Base-by-base conservation (phyloP, 2,329 filamentous ascomycete species). In the Aspergillus sp. region DNA sequence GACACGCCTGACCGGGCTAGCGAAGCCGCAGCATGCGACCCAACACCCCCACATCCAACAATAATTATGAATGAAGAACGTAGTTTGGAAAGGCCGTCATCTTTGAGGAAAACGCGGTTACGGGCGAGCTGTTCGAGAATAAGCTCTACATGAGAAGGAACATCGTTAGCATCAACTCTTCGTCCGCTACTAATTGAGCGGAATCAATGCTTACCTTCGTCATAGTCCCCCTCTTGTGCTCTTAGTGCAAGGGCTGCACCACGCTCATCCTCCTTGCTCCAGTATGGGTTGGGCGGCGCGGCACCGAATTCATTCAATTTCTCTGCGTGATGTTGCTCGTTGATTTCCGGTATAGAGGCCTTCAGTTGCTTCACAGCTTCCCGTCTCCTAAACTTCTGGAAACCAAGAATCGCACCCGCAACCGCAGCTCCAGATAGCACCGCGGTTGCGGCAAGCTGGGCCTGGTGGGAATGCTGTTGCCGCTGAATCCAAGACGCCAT, bases 61-160 rank as follows among this genome's bases (percentile, higher is more conserved):
- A 99, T 85, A 40, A 98, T 83, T 47, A 99, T 85, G 68, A 96
- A 96, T 1, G 93, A 85, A 47, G 83, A 81, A 12, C 93, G 89
- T 30, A 99, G 83, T 70, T 89, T 91, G 15, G 82, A 79, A 11
- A 99, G 83, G 0, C 95, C 95, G 7, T 87, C 87, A 30, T 93
- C 87, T 13, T 85, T 91, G 11, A 99, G 85, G 71, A 99, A 99
- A 30, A 95, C 92, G 54, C 90, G 86, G 73, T 97, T 98, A 50
- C 95, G 88, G 2, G 93, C 93, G 12, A 99, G 84, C 74, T 99
- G 95, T 77, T 99, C 95, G 47, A 96, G 83, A 57, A 98, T 93
- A 44, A 99, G 83, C 67, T 95, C 93, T 86, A 62, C 41, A 20
- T 22, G 41, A 30, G 12, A 6, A 22, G 8, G 5, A 19, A 12